A percentile compares a stretch with the other conserved stretches of the same genome.
Conservation (phyloP, 2,329 filamentous ascomycete genomes). For the Fusarium pilosicola region DNA sequence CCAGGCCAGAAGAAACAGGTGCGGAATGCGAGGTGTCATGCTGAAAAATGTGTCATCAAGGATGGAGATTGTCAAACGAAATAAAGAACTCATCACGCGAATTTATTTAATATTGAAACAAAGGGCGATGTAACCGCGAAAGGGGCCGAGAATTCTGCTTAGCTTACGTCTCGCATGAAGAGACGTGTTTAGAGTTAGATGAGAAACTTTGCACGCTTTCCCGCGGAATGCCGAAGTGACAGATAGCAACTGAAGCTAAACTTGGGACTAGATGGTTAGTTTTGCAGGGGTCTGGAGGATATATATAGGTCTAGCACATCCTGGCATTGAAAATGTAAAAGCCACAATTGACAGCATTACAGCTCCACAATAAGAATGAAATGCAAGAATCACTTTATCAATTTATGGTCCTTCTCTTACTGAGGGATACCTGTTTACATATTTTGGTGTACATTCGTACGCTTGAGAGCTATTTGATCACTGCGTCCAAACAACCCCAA, state of each 20-base stretch:
- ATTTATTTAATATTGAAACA: neutral
- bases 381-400: no score
- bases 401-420: no score
- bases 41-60: neutral
- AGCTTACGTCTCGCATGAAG: neutral
- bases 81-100: neutral
- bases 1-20: neutral
- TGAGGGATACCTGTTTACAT: fast-evolving
- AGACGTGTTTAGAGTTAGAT: neutral
- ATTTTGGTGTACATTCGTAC: neutral
- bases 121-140: neutral
- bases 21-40: neutral
- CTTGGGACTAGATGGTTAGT: neutral
- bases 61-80: fast-evolving
- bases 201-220: neutral
- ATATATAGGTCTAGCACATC: neutral
- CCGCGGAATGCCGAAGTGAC: neutral
- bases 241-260: neutral
- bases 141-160: neutral
- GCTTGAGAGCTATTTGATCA: neutral
- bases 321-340: neutral
- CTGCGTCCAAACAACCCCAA: neutral
- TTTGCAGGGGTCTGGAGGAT: neutral
- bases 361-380: fast-evolving
- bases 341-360: no score